Conservation (phyloP, 2,329 filamentous ascomycete species). For the Colletotrichum liriopes region DNA sequence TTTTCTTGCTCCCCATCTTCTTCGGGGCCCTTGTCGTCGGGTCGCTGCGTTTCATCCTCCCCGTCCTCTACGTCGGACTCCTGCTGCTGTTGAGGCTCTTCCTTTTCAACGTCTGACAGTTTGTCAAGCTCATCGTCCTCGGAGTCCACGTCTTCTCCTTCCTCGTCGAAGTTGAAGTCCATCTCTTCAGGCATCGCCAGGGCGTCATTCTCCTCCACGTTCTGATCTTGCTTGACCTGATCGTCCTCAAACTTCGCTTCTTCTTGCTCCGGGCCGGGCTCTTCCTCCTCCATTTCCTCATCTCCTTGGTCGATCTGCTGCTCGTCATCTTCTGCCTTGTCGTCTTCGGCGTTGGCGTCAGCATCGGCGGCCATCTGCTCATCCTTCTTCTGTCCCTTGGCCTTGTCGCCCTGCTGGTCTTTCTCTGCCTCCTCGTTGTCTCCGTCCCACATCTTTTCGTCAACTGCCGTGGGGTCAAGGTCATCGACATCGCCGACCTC, state of each 20-base stretch:
- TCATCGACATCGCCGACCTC: slow-evolving; percentile 94
- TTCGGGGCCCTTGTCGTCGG: slow-evolving; percentile 51
- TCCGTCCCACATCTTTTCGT: slow-evolving; percentile 99
- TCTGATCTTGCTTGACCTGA: slow-evolving; percentile 76
- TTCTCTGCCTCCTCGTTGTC: slow-evolving; percentile 84
- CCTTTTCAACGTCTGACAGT: slow-evolving; percentile 66
- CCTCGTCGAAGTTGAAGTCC: slow-evolving; percentile 85
- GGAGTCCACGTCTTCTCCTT: slow-evolving; percentile 69
- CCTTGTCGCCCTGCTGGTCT: slow-evolving; percentile 82
- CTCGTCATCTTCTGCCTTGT: slow-evolving; percentile 60
- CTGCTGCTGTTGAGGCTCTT: slow-evolving; percentile 57
- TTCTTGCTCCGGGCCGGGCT: slow-evolving; percentile 72
- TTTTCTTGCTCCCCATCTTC: slow-evolving; percentile 49
- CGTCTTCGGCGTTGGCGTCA: slow-evolving; percentile 63
- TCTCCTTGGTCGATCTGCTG: slow-evolving; percentile 60
- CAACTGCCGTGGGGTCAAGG: slow-evolving; percentile 88
- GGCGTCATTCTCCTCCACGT: slow-evolving; percentile 85
- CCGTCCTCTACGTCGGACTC: slow-evolving; percentile 55
- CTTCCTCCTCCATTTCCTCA: slow-evolving; percentile 65
- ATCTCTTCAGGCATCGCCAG: slow-evolving; percentile 91
- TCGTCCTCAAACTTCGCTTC: slow-evolving; percentile 70
- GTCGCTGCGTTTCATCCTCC: slow-evolving; percentile 50
- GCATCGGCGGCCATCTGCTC: slow-evolving; percentile 74
- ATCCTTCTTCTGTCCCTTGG: slow-evolving; percentile 78
- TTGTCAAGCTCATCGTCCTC: slow-evolving; percentile 73